phyloP scores from a whole-genome alignment of 2,329 filamentous ascomycete genomes.

The Botrytis squamosa region DNA sequence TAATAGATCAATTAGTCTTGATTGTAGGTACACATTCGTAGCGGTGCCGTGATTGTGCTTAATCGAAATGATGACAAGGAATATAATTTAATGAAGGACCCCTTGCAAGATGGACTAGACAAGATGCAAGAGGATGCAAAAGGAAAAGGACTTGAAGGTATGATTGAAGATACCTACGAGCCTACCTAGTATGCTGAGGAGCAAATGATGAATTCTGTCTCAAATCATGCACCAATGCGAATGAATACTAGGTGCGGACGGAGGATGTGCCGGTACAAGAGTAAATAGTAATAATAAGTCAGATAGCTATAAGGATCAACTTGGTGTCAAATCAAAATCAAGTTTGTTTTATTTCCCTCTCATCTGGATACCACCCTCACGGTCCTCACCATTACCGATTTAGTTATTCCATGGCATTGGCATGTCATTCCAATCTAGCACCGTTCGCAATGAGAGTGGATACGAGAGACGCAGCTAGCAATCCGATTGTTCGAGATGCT shows the following conservation, averaged over 20 bases:
- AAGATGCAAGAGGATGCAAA: background rate
- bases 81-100: slow-evolving; percentile 5
- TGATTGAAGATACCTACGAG: background rate
- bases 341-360: background rate
- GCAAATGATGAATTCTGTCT: background rate
- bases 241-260: background rate
- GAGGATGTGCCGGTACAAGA: background rate
- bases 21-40: background rate
- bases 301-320: background rate
- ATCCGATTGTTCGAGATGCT: background rate
- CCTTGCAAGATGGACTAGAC: background rate
- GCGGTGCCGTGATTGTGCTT: background rate
- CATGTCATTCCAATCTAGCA: background rate
- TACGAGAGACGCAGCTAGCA: background rate
- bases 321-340: background rate
- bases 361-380: background rate
- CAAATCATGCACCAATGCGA: background rate
- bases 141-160: background rate
- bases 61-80: slow-evolving; percentile 19
- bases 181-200: background rate
- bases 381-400: background rate
- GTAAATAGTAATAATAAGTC: background rate
- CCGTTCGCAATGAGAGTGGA: slow-evolving; percentile 1
- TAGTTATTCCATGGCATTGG: background rate
- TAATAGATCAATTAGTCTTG: background rate